Evolutionary conservation across 768 basidiomycete genomes (phyloP).

Genomic region (Leucogyrophana mollusca): DNA sequence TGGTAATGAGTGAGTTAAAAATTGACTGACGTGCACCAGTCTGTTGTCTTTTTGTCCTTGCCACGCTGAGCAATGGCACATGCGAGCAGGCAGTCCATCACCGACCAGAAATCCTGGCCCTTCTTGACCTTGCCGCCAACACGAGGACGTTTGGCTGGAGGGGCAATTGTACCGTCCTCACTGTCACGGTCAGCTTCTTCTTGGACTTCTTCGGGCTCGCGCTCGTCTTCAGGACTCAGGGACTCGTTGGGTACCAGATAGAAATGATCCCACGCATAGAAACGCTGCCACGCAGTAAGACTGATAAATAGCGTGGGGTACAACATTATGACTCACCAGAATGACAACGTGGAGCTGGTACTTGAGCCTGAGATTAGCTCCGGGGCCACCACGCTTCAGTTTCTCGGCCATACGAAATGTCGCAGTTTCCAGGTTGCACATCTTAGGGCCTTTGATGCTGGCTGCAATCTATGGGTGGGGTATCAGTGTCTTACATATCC

Average conservation of each 20-base stretch:
- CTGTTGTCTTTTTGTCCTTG: background rate
- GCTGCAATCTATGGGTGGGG: background rate
- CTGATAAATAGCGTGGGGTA: no score
- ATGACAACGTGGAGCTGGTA: background rate
- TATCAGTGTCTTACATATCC: no score
- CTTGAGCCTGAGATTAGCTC: background rate
- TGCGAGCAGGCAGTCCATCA: background rate
- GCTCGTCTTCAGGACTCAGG: no score
- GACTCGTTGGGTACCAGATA: background rate
- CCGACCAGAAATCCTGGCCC: background rate
- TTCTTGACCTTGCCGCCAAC: background rate
- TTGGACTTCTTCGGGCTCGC: background rate
- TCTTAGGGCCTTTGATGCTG: background rate
- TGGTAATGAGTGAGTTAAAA: no score
- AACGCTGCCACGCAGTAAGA: background rate
- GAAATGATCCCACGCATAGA: background rate
- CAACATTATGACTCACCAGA: background rate
- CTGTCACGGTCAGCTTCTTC: background rate
- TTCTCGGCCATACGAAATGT: background rate
- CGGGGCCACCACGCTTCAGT: background rate
- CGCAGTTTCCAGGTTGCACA: background rate
- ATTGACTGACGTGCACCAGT: background rate
- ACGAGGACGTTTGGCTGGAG: background rate
- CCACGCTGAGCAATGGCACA: background rate
- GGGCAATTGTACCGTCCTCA: background rate